A percentile compares a stretch with the other conserved stretches of the same genome.
phyloP scores from a whole-genome alignment of 2,329 filamentous ascomycete species.

The Pyrenophora teres region DNA sequence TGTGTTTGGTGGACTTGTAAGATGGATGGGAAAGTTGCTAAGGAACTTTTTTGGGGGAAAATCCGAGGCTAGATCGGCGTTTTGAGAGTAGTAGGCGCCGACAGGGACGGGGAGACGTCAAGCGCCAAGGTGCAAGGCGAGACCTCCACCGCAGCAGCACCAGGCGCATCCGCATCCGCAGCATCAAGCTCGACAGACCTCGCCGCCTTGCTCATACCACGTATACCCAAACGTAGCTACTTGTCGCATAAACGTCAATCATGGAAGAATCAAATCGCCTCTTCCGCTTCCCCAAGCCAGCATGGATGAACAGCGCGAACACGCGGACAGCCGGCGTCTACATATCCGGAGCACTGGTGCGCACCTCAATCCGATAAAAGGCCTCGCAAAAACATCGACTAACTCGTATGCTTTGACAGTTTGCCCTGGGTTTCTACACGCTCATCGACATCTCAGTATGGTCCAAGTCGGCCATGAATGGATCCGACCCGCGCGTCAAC shows the following conservation, averaged over 20 bases:
- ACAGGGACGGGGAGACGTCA: conserved; percentile 14
- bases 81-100: conserved; percentile 7
- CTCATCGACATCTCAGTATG: conserved; percentile 69
- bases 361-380: conserved; percentile 23
- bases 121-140: conserved; percentile 15
- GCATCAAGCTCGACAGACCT: conserved; percentile 16
- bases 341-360: conserved; percentile 67
- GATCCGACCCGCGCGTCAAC: conserved; percentile 59
- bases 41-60: conserved; percentile 32
- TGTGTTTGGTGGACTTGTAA: not conserved
- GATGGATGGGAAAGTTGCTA: conserved; percentile 6
- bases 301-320: conserved; percentile 69
- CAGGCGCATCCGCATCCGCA: conserved; percentile 20
- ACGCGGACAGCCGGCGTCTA: conserved; percentile 70
- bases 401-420: conserved; percentile 51
- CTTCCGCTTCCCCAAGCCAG: conserved; percentile 69
- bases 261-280: conserved; percentile 60
- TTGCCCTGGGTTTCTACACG: conserved; percentile 71
- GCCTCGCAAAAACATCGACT: not conserved
- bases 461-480: conserved; percentile 66
- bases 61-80: conserved; percentile 15
- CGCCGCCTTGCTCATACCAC: conserved; percentile 7
- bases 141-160: conserved; percentile 37
- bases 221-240: not conserved
- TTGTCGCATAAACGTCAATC: conserved; percentile 9